These are phyloP conservation scores for Nitzschia sp. DNA, from an alignment of 108 stramenopile species.

Conservation along the genomic window DNA sequence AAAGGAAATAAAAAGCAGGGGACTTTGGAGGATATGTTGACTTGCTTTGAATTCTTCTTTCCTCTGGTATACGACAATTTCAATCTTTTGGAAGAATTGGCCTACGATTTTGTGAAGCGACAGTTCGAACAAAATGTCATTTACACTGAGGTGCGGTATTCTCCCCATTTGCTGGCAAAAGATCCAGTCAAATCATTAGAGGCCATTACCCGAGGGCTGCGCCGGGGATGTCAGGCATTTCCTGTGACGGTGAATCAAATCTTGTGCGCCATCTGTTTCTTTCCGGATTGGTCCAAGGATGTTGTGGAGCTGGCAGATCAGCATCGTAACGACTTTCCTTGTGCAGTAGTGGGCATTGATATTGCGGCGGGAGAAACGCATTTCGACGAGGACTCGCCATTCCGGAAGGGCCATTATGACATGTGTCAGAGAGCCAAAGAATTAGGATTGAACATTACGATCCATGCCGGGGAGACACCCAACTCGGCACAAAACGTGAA, in stretches of 20 bases:
- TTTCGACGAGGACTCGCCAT: constrained; percentile 45
- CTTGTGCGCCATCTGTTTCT: constrained; percentile 61
- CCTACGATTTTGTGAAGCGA: constrained; percentile 55
- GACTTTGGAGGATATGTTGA: constrained; percentile 56
- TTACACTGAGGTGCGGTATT: constrained; percentile 78
- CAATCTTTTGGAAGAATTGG: constrained; percentile 53
- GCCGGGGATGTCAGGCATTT: constrained; percentile 37
- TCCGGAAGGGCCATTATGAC: constrained; percentile 47
- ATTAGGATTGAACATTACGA: constrained; percentile 52
- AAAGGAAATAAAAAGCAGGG: constrained; percentile 12
- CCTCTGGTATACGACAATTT: constrained; percentile 59
- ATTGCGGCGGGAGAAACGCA: constrained; percentile 79
- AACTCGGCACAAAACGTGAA: constrained; percentile 50
- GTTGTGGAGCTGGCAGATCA: constrained; percentile 49
- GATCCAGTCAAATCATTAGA: constrained; percentile 26
- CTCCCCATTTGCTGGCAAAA: constrained; percentile 54
- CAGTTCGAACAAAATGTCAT: constrained; percentile 65
- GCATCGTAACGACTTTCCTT: constrained; percentile 46
- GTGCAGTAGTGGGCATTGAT: constrained; percentile 69
- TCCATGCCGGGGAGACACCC: constrained; percentile 63
- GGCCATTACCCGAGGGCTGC: constrained; percentile 52
- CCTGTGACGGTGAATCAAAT: constrained; percentile 62
- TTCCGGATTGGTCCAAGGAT: constrained; percentile 65
- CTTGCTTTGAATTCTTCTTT: constrained; percentile 64
- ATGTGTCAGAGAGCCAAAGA: constrained; percentile 55